Evolutionary conservation across 2,329 filamentous ascomycete genomes (phyloP).

Genomic region (Colletotrichum musae): DNA sequence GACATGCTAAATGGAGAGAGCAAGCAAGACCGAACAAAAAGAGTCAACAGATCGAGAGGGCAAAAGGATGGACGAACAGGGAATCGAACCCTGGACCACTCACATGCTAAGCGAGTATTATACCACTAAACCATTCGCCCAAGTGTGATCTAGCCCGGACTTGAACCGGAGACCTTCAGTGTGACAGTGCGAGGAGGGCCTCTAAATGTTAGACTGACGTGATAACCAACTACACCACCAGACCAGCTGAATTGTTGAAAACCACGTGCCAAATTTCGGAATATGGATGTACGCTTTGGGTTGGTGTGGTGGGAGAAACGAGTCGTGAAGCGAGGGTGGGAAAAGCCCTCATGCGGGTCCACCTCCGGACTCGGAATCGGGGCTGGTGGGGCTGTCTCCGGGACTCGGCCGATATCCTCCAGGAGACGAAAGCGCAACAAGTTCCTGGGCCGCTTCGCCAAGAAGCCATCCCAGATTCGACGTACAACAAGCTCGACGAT

Average conservation of each 20-base stretch:
- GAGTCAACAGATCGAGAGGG: fast-evolving
- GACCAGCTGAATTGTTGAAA: slow-evolving; percentile 22
- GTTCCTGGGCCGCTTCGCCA: too few species aligned
- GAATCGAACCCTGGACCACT: slow-evolving; percentile 40
- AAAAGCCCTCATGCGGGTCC: slow-evolving; percentile 21
- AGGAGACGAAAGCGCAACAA: too few species aligned
- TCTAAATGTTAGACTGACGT: slow-evolving; percentile 61
- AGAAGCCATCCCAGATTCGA: too few species aligned
- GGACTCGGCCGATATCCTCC: too few species aligned
- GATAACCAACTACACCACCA: slow-evolving; percentile 61
- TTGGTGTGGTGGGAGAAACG: slow-evolving; percentile 1
- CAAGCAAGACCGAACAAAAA: too few species aligned
- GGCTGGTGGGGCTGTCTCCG: too few species aligned
- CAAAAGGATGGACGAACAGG: slow-evolving; percentile 37
- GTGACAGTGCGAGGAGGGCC: background rate
- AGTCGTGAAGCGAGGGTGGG: slow-evolving; percentile 15
- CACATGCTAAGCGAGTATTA: slow-evolving; percentile 42
- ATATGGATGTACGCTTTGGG: background rate
- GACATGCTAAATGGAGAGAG: too few species aligned
- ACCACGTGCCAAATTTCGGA: fast-evolving
- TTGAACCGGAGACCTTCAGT: slow-evolving; percentile 42
- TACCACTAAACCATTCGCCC: slow-evolving; percentile 41
- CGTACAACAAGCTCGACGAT: background rate
- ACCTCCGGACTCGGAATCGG: background rate
- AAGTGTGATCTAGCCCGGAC: slow-evolving; percentile 37